These are phyloP conservation scores for Setomelanomma holmii DNA, from an alignment of 2,329 filamentous ascomycete species.

Conservation along the genomic window DNA sequence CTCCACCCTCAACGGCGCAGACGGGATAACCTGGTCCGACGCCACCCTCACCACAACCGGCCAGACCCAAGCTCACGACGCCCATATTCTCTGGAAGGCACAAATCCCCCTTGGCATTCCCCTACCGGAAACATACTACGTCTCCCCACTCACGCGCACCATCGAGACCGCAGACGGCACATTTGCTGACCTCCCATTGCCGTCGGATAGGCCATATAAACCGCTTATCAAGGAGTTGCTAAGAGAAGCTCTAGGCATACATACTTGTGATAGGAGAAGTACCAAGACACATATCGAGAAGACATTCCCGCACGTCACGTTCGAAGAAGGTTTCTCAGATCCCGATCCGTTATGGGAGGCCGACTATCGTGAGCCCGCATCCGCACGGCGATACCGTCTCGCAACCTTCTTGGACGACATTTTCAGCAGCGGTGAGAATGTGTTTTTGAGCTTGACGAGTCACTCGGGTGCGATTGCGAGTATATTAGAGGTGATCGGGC, in stretches of 20 bases:
- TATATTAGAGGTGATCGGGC: constrained; percentile 63
- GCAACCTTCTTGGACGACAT: constrained; percentile 58
- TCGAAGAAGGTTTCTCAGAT: constrained; percentile 69
- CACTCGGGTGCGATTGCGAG: constrained; percentile 66
- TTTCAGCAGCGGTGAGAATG: constrained; percentile 55
- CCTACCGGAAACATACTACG: constrained; percentile 68
- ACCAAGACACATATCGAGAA: constrained; percentile 58
- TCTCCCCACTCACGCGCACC: constrained; percentile 69
- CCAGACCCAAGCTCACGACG: constrained; percentile 64
- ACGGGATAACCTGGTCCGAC: constrained; percentile 67
- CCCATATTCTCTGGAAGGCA: constrained; percentile 64
- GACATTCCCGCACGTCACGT: constrained; percentile 58
- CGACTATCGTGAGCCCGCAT: constrained; percentile 38
- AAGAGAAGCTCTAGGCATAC: constrained; percentile 70
- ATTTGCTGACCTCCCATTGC: constrained; percentile 62
- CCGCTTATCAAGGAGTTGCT: constrained; percentile 70
- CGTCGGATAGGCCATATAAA: constrained; percentile 58
- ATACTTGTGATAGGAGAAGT: constrained; percentile 71
- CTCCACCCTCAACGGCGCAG: constrained; percentile 68
- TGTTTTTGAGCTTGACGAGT: constrained; percentile 62
- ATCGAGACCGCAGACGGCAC: constrained; percentile 68
- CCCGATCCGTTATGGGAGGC: constrained; percentile 61
- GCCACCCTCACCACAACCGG: constrained; percentile 67
- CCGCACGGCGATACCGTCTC: constrained; percentile 34
- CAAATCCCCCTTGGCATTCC: constrained; percentile 64